phyloP scores from a whole-genome alignment of 345 rosid species.

The Lepidium africanum region DNA sequence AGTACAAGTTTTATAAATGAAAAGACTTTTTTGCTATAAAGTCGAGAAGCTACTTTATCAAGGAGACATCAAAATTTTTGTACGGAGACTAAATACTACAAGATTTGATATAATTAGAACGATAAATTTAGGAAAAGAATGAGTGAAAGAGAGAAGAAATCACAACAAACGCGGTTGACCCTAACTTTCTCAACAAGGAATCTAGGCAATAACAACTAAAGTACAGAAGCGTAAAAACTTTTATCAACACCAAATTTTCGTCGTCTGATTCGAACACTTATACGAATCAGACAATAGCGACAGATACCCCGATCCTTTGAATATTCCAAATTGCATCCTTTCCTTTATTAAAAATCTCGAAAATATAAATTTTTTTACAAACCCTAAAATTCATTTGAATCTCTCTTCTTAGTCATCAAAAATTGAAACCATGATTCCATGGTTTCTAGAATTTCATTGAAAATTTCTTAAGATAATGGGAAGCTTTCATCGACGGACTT shows the following conservation, averaged over 20 bases:
- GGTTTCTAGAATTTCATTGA: constrained; percentile 7
- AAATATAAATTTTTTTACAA: background rate
- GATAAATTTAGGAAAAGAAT: constrained; percentile 10
- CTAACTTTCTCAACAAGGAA: constrained; percentile 26
- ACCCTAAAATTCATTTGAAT: constrained; percentile 2
- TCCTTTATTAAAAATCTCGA: constrained; percentile 1
- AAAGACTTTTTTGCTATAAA: background rate
- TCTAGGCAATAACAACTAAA: constrained; percentile 19
- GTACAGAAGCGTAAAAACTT: background rate
- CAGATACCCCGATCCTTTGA: background rate
- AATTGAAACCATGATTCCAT: no score
- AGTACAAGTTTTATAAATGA: background rate
- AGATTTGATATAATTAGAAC: constrained; percentile 16
- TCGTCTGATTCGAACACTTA: constrained; percentile 22
- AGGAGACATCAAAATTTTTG: background rate
- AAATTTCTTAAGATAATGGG: constrained; percentile 11
- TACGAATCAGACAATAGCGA: constrained; percentile 24
- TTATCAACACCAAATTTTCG: background rate
- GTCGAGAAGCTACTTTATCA: background rate
- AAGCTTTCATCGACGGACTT: constrained; percentile 32
- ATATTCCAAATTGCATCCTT: constrained; percentile 4
- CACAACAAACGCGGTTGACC: constrained; percentile 24
- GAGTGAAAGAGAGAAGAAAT: constrained; percentile 13
- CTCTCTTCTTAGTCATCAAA: background rate
- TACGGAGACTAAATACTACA: background rate